phyloP scores from a whole-genome alignment of 768 basidiomycete genomes.

The Lepiota venenata region DNA sequence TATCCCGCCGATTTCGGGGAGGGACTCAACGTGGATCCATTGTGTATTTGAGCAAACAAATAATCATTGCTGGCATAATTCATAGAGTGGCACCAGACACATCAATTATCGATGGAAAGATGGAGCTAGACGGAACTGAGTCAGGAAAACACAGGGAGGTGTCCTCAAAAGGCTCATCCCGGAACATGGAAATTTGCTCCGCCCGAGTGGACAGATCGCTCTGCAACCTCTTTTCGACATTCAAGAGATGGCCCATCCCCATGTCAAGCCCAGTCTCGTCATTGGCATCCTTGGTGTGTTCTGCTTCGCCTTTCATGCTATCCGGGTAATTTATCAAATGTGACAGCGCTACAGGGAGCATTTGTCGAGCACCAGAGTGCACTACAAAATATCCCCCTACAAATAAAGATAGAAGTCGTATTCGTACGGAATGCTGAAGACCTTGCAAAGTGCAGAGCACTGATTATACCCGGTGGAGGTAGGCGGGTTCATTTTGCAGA shows the following conservation, averaged over 20 bases:
- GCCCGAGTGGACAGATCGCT: neutral
- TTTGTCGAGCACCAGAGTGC: conserved; percentile 83
- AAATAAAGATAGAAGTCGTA: conserved; percentile 40
- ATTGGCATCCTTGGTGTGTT: conserved; percentile 54
- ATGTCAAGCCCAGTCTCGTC: conserved; percentile 8
- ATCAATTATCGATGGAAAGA: neutral
- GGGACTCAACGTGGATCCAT: neutral
- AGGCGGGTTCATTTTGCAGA: neutral
- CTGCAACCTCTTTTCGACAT: neutral
- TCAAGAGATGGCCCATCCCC: neutral
- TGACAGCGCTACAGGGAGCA: conserved; percentile 87
- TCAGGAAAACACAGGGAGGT: neutral
- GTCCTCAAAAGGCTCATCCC: neutral
- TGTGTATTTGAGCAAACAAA: too few relatives aligned
- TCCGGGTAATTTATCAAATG: conserved; percentile 9
- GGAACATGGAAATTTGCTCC: neutral
- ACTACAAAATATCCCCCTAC: conserved; percentile 53
- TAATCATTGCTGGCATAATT: too few relatives aligned
- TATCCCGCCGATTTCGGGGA: neutral
- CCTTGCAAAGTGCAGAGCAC: conserved; percentile 69
- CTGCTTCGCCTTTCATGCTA: neutral
- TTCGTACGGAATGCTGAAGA: conserved; percentile 78
- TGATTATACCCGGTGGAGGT: conserved; percentile 95
- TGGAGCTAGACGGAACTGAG: neutral
- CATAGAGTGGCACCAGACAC: neutral